phyloP scores from a whole-genome alignment of 2,329 filamentous ascomycete genomes.

The Nannizziopsis barbatae region DNA sequence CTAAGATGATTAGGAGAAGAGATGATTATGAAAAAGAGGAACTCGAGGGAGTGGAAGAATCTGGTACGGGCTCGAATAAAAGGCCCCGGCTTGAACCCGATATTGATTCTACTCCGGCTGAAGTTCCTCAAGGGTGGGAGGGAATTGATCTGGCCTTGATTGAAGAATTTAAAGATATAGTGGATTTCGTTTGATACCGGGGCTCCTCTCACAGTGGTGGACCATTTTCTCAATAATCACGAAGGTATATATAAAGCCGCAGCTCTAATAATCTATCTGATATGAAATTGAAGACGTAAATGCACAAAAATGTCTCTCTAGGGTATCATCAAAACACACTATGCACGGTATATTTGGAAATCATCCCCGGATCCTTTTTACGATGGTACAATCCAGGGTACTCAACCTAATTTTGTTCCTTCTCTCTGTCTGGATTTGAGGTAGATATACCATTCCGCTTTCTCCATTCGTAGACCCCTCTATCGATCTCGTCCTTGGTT shows the following conservation, averaged over 20 bases:
- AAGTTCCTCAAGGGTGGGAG: slow-evolving; percentile 22
- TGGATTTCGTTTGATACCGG: slow-evolving; percentile 29
- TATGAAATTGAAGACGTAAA: not conserved
- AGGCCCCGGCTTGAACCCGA: no score
- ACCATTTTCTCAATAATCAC: no score
- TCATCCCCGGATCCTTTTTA: not conserved
- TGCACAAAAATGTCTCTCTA: not conserved
- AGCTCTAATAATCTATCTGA: not conserved
- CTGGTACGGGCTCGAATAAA: not conserved
- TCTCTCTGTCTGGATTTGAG: slow-evolving; percentile 12
- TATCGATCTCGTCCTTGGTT: slow-evolving; percentile 63
- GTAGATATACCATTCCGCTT: slow-evolving; percentile 48
- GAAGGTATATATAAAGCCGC: not conserved
- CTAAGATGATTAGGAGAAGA: not conserved
- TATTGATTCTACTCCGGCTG: not conserved
- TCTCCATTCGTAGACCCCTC: slow-evolving; percentile 71
- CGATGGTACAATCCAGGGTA: not conserved
- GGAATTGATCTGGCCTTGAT: slow-evolving; percentile 30
- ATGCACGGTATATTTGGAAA: not conserved
- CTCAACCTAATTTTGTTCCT: slow-evolving; percentile 10
- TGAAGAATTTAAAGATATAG: slow-evolving; percentile 32
- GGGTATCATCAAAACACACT: not conserved
- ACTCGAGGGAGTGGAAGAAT: not conserved
- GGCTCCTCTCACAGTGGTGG: not conserved
- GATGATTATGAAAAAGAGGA: slow-evolving; percentile 2